Base-by-base conservation (phyloP, 306 rosid species). In the Casuarina glauca region DNA sequence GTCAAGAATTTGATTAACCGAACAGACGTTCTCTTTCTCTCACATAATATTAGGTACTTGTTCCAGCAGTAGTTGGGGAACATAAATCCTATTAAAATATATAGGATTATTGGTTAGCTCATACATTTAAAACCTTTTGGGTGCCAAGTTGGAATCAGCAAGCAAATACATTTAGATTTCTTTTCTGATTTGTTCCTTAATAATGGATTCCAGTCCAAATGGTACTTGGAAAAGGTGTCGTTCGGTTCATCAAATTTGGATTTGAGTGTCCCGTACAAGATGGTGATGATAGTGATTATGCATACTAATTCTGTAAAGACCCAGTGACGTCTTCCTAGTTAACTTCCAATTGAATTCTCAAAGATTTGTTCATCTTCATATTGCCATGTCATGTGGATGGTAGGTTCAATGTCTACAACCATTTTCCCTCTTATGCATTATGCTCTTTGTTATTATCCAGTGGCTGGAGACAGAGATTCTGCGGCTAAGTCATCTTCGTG, bases 401-500 rank as follows among this genome's bases (percentile, higher is more conserved):
- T 74, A 83, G 58, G 54, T 63, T 6, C 53, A 52, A 35, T 42
- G 53, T 69, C 45, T 19, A 20, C 39, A 75, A 72, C 42, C 12
- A 54, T 75, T 52, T 38, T 70, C 15, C 76, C 55, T 75, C 38
- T 84, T 74, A 72, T 78, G 51, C 35, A 49, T 66, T 71, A 55
- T 78, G 50, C n/a, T 81, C 39, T 70, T 63, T 82, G 73, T 79
- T 79, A 76, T 76, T 4, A 55, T 83, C 55, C 94, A 96, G 99
- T 96, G 98, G 98, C 76, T 96, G 55, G 99, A 96, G 84, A 80
- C 97, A 4, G 99, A 96, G 90, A 87, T 78, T 41, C 87, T 93
- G 60, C 88, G 99, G 84, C 91, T 96, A 68, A 88, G 90, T 79
- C 99, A 96, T 85, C 99, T 96, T 82, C 91, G 99, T 77, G 99